Conservation (phyloP, 805 yeast species). For the Saturnispora dispora region DNA sequence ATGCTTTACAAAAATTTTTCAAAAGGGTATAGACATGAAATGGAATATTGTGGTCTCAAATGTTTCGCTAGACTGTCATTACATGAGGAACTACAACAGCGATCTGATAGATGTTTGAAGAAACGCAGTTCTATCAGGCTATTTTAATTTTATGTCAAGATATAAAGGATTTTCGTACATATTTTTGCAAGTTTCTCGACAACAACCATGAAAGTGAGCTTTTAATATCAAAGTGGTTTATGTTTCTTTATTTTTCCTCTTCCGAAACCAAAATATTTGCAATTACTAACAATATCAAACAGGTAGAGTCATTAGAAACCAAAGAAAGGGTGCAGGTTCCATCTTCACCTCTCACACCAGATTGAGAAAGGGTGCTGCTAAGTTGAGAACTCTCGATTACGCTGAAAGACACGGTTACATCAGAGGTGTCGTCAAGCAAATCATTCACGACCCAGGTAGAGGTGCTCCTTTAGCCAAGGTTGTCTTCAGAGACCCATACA, state of each 20-base stretch:
- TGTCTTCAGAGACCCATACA: constrained; percentile 99
- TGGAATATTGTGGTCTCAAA: too few relatives aligned
- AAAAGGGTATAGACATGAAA: neutral
- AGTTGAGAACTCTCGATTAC: constrained; percentile 96
- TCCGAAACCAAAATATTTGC: neutral
- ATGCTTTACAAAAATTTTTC: neutral
- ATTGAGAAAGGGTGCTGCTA: constrained; percentile 99
- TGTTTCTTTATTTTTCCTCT: too few relatives aligned
- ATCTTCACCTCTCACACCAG: constrained; percentile 99
- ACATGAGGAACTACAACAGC: too few relatives aligned
- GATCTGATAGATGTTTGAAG: too few relatives aligned
- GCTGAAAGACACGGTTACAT: constrained; percentile 99
- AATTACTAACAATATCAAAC: neutral
- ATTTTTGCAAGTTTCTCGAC: too few relatives aligned
- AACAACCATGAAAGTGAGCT: neutral
- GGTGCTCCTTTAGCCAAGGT: constrained; percentile 99
- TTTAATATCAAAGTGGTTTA: neutral
- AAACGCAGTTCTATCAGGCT: too few relatives aligned
- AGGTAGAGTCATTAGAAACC: constrained; percentile 99
- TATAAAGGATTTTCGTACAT: too few relatives aligned
- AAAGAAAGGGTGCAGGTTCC: constrained; percentile 99
- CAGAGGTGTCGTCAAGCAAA: constrained; percentile 98
- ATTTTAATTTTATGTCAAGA: too few relatives aligned
- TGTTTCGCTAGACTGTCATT: too few relatives aligned
- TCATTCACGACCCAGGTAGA: constrained; percentile 99